Base-by-base conservation (phyloP, 306 rosid genomes). In the Cucumis melo region DNA sequence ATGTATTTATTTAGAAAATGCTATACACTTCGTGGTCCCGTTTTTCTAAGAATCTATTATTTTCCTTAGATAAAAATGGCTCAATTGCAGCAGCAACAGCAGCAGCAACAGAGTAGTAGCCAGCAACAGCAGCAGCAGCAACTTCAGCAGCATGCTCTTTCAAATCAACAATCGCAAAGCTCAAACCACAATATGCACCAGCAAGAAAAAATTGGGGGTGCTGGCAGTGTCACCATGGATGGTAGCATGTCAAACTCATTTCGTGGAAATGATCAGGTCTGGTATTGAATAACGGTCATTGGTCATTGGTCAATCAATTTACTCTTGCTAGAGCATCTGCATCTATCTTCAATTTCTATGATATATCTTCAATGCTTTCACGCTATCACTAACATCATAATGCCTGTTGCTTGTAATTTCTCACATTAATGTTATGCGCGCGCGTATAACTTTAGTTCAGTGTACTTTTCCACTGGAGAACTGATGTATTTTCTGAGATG, bases 211-310 rank as follows among this genome's bases (percentile, higher is more conserved):
- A 87, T 87, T 76, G 97, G 88, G 56, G 93, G 89, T 80, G 89
- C 88, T 79, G 97, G 90, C 57, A 89, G 92, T 75, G 91, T 87
- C 77, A 87, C 86, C 44, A 85, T 91, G 85, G 98, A 95, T 59
- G 97, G 97, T 58, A 87, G 96, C 85, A 88, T 95, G 89, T 88
- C 99, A 29, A 95, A 92, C 81, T 90, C 98, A 58, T 95, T 90
- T 73, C 91, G 99, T 71, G 99, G 96, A 87, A 95, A 89, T 85
- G 99, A 95, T 50, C 99, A 95, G 97, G 99, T 95, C 87, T 65
- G 90, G 82, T 50, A 72, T 24, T 50, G 59, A 65, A 19, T 19
- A 38, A 0, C 1, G 16, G 9, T 65, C 6, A n/a, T 63, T 38
- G 21, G 11, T 39, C 6, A 51, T 63, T 38, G 21, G 11, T 39